phyloP scores from a whole-genome alignment of 495 filamentous ascomycete species.

The Lasiosphaeria miniovina region DNA sequence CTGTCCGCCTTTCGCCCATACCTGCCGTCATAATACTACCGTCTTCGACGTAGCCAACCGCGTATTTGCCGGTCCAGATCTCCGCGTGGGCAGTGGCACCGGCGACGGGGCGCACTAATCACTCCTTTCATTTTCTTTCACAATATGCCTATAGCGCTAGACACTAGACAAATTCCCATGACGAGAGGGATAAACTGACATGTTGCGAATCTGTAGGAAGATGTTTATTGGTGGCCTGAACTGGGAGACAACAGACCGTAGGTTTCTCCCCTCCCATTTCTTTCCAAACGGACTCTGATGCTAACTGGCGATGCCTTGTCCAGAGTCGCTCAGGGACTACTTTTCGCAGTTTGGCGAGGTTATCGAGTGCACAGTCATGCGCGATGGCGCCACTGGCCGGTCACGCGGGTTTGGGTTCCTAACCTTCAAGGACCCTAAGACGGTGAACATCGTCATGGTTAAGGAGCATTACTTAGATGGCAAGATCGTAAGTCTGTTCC shows the following conservation, averaged over 20 bases:
- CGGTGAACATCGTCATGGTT: conserved; percentile 98
- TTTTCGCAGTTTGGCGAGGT: conserved; percentile 99
- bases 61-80: background rate
- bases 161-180: too few relatives aligned
- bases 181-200: conserved; percentile 28
- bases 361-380: conserved; percentile 96
- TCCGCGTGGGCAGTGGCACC: background rate
- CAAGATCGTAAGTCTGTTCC: conserved; percentile 77
- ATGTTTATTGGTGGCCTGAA: conserved; percentile 99
- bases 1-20: background rate
- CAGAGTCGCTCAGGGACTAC: conserved; percentile 97
- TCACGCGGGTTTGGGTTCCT: conserved; percentile 96
- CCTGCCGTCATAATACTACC: background rate
- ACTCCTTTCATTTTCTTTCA: background rate
- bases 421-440: conserved; percentile 95
- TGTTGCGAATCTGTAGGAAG: conserved; percentile 59
- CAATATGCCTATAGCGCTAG: too few relatives aligned
- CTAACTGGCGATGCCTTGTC: background rate
- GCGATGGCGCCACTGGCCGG: conserved; percentile 88
- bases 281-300: background rate
- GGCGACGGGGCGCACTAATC: background rate
- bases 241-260: conserved; percentile 99
- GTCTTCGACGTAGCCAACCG: conserved; percentile 3
- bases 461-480: conserved; percentile 98
- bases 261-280: conserved; percentile 31